phyloP scores from a whole-genome alignment of 352 stramenopile species.

The Globisporangium irregulare region DNA sequence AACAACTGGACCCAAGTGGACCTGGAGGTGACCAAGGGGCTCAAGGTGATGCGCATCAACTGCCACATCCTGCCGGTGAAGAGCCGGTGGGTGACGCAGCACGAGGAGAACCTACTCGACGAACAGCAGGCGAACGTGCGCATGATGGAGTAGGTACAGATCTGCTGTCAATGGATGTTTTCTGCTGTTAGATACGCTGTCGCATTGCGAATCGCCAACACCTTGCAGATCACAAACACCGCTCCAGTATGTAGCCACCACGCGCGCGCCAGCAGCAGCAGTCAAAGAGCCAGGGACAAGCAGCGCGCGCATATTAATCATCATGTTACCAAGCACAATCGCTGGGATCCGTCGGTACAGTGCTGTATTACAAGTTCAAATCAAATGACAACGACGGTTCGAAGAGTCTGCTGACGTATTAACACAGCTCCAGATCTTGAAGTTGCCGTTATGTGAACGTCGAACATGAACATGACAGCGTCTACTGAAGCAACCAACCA shows the following conservation, averaged over 20 bases:
- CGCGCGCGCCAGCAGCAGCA: no score
- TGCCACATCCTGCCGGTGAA: constrained; percentile 73
- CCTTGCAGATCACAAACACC: background rate
- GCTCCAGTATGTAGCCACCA: background rate
- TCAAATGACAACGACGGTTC: background rate
- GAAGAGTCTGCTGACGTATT: background rate
- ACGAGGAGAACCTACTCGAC: constrained; percentile 49
- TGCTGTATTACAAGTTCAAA: background rate
- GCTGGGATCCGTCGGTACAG: background rate
- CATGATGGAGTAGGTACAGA: constrained; percentile 1
- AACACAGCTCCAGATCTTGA: no score
- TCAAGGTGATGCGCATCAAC: constrained; percentile 71
- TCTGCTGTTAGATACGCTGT: background rate
- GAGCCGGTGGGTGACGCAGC: constrained; percentile 56
- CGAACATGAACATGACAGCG: no score
- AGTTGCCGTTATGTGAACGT: no score
- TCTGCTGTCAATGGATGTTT: background rate
- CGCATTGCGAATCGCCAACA: background rate
- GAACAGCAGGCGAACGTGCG: constrained; percentile 5
- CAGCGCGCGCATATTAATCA: background rate
- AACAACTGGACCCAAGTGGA: constrained; percentile 86
- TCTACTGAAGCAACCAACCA: no score
- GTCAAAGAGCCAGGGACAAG: background rate
- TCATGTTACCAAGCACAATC: background rate
- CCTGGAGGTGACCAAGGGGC: constrained; percentile 70